phyloP scores from a whole-genome alignment of 2,329 filamentous ascomycete species.

The Anthostomella pinea region DNA sequence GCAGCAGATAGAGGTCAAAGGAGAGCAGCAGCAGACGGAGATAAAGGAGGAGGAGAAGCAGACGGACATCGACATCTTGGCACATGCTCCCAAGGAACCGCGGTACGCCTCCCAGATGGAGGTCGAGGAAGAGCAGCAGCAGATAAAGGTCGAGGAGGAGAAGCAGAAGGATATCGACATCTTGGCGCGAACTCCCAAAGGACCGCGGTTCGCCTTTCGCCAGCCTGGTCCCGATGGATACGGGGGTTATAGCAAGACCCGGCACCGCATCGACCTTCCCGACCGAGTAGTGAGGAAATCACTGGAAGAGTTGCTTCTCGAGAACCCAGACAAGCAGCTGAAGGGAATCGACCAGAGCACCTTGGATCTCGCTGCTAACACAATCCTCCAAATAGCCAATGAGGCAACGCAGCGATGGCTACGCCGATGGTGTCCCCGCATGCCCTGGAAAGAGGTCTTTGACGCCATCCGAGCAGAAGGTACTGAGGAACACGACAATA shows the following conservation, averaged over 20 bases:
- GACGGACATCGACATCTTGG: not conserved
- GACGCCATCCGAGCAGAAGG: constrained; percentile 3
- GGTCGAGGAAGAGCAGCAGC: no score
- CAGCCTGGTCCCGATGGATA: constrained; percentile 2
- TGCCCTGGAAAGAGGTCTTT: constrained; percentile 11
- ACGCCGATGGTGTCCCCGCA: constrained; percentile 17
- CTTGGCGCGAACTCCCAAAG: not conserved
- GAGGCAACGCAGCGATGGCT: constrained; percentile 21
- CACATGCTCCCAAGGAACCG: not conserved
- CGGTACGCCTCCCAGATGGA: no score
- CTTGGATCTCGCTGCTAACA: constrained; percentile 5
- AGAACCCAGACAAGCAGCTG: constrained; percentile 19
- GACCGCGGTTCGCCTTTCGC: constrained; percentile 1
- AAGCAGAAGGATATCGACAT: no score
- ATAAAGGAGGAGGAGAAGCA: not conserved
- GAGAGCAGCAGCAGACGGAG: no score
- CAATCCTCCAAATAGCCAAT: constrained; percentile 13
- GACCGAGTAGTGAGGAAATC: no score
- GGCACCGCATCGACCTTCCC: no score
- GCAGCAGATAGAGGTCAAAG: no score
- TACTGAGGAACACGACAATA: not conserved
- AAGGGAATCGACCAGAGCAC: constrained; percentile 8
- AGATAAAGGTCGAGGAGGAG: no score
- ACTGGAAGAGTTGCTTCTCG: constrained; percentile 19
- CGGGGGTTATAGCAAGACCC: not conserved